Evolutionary conservation across 805 yeast genomes (phyloP).

Genomic region (Spathaspora sp.): DNA sequence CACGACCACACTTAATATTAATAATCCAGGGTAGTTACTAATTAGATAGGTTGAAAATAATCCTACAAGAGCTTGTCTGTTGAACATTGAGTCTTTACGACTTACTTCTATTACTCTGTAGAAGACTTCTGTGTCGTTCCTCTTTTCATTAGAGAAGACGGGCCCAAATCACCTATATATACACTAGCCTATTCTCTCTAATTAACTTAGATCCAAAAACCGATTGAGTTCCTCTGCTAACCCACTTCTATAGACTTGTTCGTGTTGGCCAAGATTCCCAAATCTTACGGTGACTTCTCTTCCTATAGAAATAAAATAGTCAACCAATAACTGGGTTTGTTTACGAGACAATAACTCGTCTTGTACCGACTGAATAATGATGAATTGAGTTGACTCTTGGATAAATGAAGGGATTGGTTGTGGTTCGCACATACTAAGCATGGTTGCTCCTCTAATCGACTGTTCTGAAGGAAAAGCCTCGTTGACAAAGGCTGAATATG

Average conservation of each 20-base stretch:
- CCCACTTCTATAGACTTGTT: constrained; percentile 51
- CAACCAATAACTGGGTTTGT: constrained; percentile 44
- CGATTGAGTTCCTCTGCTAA: neutral
- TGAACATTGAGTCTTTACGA: too few species aligned
- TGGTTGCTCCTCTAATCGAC: constrained; percentile 19
- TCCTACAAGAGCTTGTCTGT: too few species aligned
- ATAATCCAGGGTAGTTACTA: neutral
- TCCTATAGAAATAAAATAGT: constrained; percentile 23
- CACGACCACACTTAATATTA: neutral
- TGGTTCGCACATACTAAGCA: too few species aligned
- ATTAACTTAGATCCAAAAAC: neutral
- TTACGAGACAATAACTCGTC: constrained; percentile 61
- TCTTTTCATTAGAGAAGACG: too few species aligned
- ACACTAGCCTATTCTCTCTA: too few species aligned
- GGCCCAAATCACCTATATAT: too few species aligned
- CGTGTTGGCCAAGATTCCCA: constrained; percentile 57
- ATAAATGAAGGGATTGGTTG: neutral
- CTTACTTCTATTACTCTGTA: too few species aligned
- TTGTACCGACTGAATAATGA: constrained; percentile 54
- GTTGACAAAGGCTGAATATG: constrained; percentile 51
- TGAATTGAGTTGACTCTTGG: constrained; percentile 14
- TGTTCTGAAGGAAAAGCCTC: constrained; percentile 46
- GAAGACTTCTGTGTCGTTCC: too few species aligned
- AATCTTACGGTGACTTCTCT: constrained; percentile 7
- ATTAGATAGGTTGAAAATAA: too few species aligned